Base-by-base conservation (phyloP, 805 yeast genomes). In the Wickerhamomyces strasburgensis region DNA sequence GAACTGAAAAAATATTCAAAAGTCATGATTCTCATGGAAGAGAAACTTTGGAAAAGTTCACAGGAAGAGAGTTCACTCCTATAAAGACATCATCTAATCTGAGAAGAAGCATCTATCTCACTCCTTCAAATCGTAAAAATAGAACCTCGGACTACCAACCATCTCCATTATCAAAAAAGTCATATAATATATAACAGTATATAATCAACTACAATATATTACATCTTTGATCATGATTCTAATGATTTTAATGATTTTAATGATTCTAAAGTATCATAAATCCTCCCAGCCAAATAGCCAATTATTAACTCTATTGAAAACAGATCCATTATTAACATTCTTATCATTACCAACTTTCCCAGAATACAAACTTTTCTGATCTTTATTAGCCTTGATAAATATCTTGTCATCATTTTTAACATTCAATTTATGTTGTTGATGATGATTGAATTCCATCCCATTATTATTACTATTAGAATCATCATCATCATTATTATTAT, bases 241-340 rank as follows among this genome's bases (percentile, higher is more conserved):
- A n/a, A n/a, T n/a, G n/a, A n/a, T n/a, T n/a, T n/a, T n/a, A n/a
- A n/a, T 28, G 27, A 24, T 19, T 18, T 11, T 24, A 2, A 34
- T 27, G 15, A 27, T 29, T 24, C 16, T 26, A 31, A 18, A 31
- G n/a, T 28, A 17, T 51, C 40, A 64, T 32, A 69, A 47, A 39
- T 72, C 73, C 34, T 73, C 77, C 77, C 78, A 74, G 2, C 79
- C 79, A 51, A 75, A 74, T 26, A 74, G 52, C 58, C 74, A 57
- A 48, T 73, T 73, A 42, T 66, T 69, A 4, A 73, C 64, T 14
- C 43, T 49, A 15, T 51, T 52, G 7, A 59, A 10, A 3, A 60
- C n/a, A 8, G 62, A 53, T 18, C 37, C 40, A 18, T 44, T 38
- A 14, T 45, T 43, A 15, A 46, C 37, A 28, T 43, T 42, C 11